Evolutionary conservation across 2,329 filamentous ascomycete species (phyloP).

Genomic region (Hysterium pulicare): DNA sequence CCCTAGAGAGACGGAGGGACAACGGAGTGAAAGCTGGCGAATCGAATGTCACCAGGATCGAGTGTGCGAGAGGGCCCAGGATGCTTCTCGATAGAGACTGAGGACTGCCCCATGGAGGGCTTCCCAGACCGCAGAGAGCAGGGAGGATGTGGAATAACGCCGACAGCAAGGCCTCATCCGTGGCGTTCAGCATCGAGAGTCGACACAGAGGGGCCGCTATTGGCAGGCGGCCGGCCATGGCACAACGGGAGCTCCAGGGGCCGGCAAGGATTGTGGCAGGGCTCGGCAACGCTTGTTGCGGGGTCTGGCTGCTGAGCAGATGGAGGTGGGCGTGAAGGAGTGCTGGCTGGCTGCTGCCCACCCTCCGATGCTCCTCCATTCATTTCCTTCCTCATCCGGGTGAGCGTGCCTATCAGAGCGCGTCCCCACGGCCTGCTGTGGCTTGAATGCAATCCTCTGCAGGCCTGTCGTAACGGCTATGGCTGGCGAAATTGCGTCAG

Average conservation of each 20-base stretch:
- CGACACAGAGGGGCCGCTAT: constrained; percentile 31
- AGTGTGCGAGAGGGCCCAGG: constrained; percentile 33
- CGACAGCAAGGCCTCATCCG: constrained; percentile 36
- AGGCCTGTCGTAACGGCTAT: constrained; percentile 35
- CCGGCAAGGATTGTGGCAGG: constrained; percentile 32
- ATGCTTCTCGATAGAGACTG: constrained; percentile 32
- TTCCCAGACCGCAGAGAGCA: constrained; percentile 30
- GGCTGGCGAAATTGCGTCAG: constrained; percentile 41
- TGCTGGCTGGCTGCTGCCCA: neutral
- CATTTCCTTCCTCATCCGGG: constrained; percentile 14
- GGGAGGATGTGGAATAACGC: constrained; percentile 38
- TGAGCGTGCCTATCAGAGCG: constrained; percentile 21
- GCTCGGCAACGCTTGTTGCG: constrained; percentile 44
- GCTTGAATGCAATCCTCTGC: constrained; percentile 24
- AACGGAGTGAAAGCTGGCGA: constrained; percentile 35
- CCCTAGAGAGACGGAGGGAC: constrained; percentile 26
- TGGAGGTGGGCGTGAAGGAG: constrained; percentile 20
- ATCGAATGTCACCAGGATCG: constrained; percentile 33
- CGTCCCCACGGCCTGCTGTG: constrained; percentile 15
- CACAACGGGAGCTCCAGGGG: constrained; percentile 37
- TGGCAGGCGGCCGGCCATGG: constrained; percentile 34
- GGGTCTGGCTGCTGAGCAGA: constrained; percentile 27
- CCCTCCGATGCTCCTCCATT: constrained; percentile 1
- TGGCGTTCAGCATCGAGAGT: constrained; percentile 36
- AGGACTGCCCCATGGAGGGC: constrained; percentile 32